Evolutionary conservation across 2,329 filamentous ascomycete species (phyloP).

Genomic region (Periconia sp.): DNA sequence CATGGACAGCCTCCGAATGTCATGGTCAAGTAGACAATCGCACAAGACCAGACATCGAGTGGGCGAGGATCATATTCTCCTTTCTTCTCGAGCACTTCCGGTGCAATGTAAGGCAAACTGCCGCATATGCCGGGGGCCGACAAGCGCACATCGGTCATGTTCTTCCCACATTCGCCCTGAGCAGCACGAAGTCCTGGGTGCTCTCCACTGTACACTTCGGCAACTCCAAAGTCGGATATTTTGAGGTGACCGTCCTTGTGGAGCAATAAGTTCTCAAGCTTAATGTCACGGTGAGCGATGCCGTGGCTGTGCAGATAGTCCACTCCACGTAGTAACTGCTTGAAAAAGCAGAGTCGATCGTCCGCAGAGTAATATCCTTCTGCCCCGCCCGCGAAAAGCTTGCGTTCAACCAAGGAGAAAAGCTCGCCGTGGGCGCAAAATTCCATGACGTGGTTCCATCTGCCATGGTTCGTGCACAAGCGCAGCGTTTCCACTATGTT

Average conservation of each 20-base stretch:
- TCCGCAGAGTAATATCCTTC: conserved; percentile 61
- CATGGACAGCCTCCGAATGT: conserved; percentile 73
- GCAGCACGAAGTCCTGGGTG: conserved; percentile 77
- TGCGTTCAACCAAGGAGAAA: conserved; percentile 69
- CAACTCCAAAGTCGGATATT: conserved; percentile 89
- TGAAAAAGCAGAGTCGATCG: conserved; percentile 83
- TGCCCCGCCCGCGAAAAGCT: conserved; percentile 50
- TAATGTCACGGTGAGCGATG: conserved; percentile 89
- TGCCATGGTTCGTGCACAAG: conserved; percentile 70
- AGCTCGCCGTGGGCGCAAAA: conserved; percentile 83
- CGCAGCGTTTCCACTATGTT: conserved; percentile 83
- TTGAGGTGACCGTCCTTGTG: conserved; percentile 80
- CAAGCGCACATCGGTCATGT: conserved; percentile 70
- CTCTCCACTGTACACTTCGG: conserved; percentile 79
- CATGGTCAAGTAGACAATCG: conserved; percentile 79
- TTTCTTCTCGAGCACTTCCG: conserved; percentile 75
- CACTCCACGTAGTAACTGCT: conserved; percentile 81
- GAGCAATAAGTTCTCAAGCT: conserved; percentile 83
- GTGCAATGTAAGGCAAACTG: conserved; percentile 83
- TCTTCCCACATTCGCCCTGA: conserved; percentile 71
- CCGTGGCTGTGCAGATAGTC: conserved; percentile 80
- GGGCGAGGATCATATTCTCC: conserved; percentile 71
- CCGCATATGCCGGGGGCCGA: conserved; percentile 82
- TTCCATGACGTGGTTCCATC: conserved; percentile 93
- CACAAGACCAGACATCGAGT: conserved; percentile 84